These are phyloP conservation scores for Wallacemonas sp. DNA, from an alignment of 208 protist species.

Conservation along the genomic window DNA sequence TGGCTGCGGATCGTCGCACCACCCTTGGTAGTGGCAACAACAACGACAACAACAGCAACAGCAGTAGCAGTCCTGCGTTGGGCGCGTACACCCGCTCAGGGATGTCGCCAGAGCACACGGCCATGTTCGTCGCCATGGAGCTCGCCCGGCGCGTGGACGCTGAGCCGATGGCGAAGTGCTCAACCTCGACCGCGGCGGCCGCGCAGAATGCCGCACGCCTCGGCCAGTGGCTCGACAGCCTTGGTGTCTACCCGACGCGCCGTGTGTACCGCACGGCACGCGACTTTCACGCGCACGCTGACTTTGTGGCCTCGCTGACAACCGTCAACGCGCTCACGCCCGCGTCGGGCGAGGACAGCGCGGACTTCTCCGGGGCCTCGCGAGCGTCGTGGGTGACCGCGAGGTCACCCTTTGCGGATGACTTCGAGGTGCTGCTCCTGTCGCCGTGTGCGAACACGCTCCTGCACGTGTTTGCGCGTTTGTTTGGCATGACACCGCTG, in stretches of 20 bases:
- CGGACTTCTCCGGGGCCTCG: background rate
- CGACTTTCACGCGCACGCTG: slow-evolving; percentile 20
- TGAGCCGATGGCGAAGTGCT: slow-evolving; percentile 37
- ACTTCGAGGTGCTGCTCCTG: slow-evolving; percentile 47
- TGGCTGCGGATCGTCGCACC: slow-evolving; percentile 26
- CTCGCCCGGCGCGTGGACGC: slow-evolving; percentile 62
- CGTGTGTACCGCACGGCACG: slow-evolving; percentile 30
- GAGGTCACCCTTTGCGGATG: slow-evolving; percentile 36
- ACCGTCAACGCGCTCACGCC: background rate
- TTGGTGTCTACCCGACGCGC: slow-evolving; percentile 57
- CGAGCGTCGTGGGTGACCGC: slow-evolving; percentile 12
- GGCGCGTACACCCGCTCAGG: slow-evolving; percentile 23
- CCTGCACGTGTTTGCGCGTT: slow-evolving; percentile 63
- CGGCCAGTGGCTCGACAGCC: slow-evolving; percentile 53
- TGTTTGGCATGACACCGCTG: slow-evolving; percentile 60
- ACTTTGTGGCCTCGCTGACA: slow-evolving; percentile 6
- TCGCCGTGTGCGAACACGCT: slow-evolving; percentile 81
- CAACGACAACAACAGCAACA: background rate
- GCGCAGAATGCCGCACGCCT: slow-evolving; percentile 49
- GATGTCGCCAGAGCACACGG: slow-evolving; percentile 75
- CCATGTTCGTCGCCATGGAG: slow-evolving; percentile 73
- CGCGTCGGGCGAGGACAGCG: background rate
- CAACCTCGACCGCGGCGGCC: slow-evolving; percentile 40
- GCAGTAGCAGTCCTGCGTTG: background rate
- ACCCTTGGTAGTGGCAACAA: background rate